Percentiles rank a stretch among this genome's conserved stretches.
phyloP scores from a whole-genome alignment of 345 rosid species.

The Iberis pinnata region DNA sequence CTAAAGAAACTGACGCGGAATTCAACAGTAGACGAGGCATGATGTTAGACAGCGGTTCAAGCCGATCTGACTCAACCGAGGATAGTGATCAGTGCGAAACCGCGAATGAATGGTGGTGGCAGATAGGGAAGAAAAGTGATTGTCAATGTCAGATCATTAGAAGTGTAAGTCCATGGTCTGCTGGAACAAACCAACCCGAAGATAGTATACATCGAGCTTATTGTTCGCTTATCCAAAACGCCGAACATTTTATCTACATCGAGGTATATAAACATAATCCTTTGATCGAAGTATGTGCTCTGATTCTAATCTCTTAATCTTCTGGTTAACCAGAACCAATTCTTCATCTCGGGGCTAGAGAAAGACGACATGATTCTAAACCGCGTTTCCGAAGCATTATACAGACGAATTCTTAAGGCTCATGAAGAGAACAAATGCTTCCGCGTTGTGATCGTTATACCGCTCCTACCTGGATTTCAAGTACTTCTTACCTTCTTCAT shows the following conservation, averaged over 20 bases:
- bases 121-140: slow-evolving; percentile 41
- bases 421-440: slow-evolving; percentile 60
- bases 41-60: slow-evolving; percentile 7
- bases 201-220: slow-evolving; percentile 86
- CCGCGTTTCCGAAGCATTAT: slow-evolving; percentile 65
- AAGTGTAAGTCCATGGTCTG: slow-evolving; percentile 94
- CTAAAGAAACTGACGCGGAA: slow-evolving; percentile 53
- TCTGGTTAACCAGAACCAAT: slow-evolving; percentile 62
- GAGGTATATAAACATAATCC: slow-evolving; percentile 45
- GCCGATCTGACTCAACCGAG: slow-evolving; percentile 30
- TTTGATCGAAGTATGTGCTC: neutral
- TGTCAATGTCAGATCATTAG: slow-evolving; percentile 85
- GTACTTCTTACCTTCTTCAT: slow-evolving; percentile 23
- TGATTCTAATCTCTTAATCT: neutral
- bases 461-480: slow-evolving; percentile 95
- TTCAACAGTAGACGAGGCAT: slow-evolving; percentile 18
- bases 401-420: slow-evolving; percentile 63
- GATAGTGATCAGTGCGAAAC: slow-evolving; percentile 24
- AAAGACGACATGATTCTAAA: slow-evolving; percentile 73
- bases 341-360: slow-evolving; percentile 80
- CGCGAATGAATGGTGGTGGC: slow-evolving; percentile 37
- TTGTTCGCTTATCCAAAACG: slow-evolving; percentile 67
- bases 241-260: slow-evolving; percentile 80
- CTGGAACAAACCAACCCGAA: slow-evolving; percentile 78
- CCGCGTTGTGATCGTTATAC: slow-evolving; percentile 68